A percentile compares a stretch with the other conserved stretches of the same genome.
These are phyloP conservation scores for Ogataea zsoltii DNA, from an alignment of 805 yeast species.

Conservation along the genomic window DNA sequence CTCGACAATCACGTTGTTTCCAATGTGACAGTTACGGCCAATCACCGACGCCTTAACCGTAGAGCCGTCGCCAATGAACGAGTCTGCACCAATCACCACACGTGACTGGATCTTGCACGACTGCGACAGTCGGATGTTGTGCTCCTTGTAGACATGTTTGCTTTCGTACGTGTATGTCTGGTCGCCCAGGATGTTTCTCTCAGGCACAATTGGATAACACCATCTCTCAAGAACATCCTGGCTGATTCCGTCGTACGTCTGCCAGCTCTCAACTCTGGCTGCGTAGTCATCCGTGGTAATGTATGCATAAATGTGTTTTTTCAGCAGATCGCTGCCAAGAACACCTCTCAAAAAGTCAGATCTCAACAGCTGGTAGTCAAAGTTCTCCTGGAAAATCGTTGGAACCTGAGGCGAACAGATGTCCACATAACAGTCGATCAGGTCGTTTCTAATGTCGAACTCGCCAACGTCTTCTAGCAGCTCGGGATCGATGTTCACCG, in stretches of 20 bases:
- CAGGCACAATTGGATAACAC: conserved; percentile 91
- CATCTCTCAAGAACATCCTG: conserved; percentile 90
- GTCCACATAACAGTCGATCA: conserved; percentile 95
- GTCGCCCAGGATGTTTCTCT: conserved; percentile 68
- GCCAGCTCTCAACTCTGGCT: conserved; percentile 93
- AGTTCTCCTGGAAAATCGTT: conserved; percentile 92
- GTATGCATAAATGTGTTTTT: conserved; percentile 88
- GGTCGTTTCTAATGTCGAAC: conserved; percentile 81
- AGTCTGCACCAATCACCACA: conserved; percentile 78
- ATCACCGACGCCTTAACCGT: conserved; percentile 67
- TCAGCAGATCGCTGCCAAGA: conserved; percentile 82
- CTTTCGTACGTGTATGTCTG: conserved; percentile 79
- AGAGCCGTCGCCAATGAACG: conserved; percentile 77
- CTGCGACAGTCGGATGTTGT: conserved; percentile 86
- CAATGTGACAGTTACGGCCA: conserved; percentile 85
- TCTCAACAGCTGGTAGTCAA: conserved; percentile 87
- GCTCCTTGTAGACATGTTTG: conserved; percentile 87
- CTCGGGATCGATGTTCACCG: conserved; percentile 78
- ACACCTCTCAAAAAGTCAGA: conserved; percentile 90
- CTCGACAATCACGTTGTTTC: conserved; percentile 66
- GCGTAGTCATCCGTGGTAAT: conserved; percentile 81
- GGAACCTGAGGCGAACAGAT: conserved; percentile 95
- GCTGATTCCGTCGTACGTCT: conserved; percentile 87
- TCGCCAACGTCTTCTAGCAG: conserved; percentile 74
- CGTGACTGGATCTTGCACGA: conserved; percentile 82